Evolutionary conservation across 2,329 filamentous ascomycete genomes (phyloP).

Genomic region (Fusarium miscanthi): DNA sequence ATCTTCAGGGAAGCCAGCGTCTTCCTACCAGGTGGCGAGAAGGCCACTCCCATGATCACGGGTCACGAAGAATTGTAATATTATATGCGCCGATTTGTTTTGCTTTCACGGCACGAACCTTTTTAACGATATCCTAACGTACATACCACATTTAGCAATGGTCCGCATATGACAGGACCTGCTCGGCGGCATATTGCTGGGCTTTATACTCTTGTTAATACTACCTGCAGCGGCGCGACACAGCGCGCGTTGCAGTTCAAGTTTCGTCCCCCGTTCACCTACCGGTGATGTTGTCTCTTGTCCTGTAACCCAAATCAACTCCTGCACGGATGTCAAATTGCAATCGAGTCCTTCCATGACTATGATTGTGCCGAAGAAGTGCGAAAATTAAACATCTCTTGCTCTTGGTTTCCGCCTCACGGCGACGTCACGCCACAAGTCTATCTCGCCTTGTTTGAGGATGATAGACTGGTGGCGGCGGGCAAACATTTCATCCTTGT

Average conservation of each 20-base stretch:
- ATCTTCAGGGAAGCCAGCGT: conserved; percentile 45
- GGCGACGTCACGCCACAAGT: conserved; percentile 42
- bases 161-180: conserved; percentile 23
- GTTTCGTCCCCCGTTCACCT: conserved; percentile 19
- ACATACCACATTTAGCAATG: conserved; percentile 38
- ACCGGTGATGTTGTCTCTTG: background rate
- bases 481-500: conserved; percentile 43
- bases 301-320: background rate
- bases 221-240: conserved; percentile 32
- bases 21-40: conserved; percentile 38
- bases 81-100: conserved; percentile 23
- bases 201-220: conserved; percentile 45
- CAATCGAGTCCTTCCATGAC: conserved; percentile 87
- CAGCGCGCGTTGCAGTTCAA: conserved; percentile 32
- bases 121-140: conserved; percentile 48
- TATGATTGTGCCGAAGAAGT: conserved; percentile 99
- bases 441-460: conserved; percentile 20
- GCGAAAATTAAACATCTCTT: conserved; percentile 75
- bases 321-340: conserved; percentile 99
- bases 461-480: conserved; percentile 41
- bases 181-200: conserved; percentile 21
- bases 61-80: conserved; percentile 53
- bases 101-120: conserved; percentile 30
- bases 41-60: conserved; percentile 42
- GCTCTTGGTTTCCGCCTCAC: conserved; percentile 46